Evolutionary conservation across 352 stramenopile species (phyloP), one percentile per base, ranked within the genome.

Genomic region (Thalassiosira pacifica): DNA sequence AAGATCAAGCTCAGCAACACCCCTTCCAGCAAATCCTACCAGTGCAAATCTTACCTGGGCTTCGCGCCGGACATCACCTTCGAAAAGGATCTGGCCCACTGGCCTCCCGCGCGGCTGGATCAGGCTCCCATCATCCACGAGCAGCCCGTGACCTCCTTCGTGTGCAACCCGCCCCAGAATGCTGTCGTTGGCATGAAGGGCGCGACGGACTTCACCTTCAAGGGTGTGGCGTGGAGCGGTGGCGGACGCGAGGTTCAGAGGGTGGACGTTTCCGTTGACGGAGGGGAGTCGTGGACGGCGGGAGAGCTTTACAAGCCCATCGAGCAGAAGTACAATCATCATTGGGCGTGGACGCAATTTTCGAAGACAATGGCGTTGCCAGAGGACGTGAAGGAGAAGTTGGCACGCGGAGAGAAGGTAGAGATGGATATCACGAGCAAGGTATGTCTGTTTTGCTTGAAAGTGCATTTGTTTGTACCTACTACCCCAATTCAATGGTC

Each of bases 191-290:
- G 80, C 40, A 63, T 60, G 29, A 87, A 87, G n/a, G 59, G 66
- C 59, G 60, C 70, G 18, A 79, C 73, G 1, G 69, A 85, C 18
- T 64, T 83, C 32, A 71, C 63, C 6, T 27, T 83, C 16, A 97
- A 97, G 83, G 97, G 97, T 31, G 98, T 98, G 69, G 96, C 97
- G 34, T 98, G 96, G 95, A 97, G 93, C 75, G 97, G 97, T 32
- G 98, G 97, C 22, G 98, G 98, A 18, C 94, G 97, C 27, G 89
- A 90, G 48, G 92, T 95, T 83, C 80, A 89, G 27, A 94, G 98
- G 27, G 98, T 99, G 13, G 98, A 99, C 72, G 94, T 99, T 0
- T 98, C 96, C 6, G 88, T 93, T 11, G 97, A 99, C 82, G 96
- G 96, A 18, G 97, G 97, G 6, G 93, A 97, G 72, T 98, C 95